Percentiles rank a stretch among this genome's conserved stretches.
Conservation (phyloP, 768 basidiomycete genomes). For the Saitozyma sp. region DNA sequence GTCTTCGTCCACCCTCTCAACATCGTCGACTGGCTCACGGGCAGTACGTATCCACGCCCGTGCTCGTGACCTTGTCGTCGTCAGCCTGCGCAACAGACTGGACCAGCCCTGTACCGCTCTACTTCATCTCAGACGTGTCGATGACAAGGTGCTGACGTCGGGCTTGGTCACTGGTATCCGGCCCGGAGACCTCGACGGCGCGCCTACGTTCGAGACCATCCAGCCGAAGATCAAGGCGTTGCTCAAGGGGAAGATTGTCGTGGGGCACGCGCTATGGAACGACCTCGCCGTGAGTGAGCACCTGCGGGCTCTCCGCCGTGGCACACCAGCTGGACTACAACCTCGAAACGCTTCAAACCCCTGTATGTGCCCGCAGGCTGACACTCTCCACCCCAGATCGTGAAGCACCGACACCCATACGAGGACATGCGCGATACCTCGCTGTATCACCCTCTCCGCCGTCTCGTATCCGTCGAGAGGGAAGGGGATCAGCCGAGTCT, state of each 20-base stretch:
- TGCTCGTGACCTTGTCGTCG: not conserved
- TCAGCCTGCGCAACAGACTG: not conserved
- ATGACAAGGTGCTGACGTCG: not conserved
- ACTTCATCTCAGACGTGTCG: not conserved
- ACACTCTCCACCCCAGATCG: conserved; percentile 15
- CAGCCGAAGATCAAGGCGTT: conserved; percentile 72
- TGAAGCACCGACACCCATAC: conserved; percentile 38
- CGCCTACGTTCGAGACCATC: conserved; percentile 73
- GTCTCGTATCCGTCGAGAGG: conserved; percentile 18
- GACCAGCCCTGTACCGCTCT: not conserved
- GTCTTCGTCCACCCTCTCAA: conserved; percentile 74
- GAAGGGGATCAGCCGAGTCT: conserved; percentile 69
- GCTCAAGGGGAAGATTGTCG: conserved; percentile 71
- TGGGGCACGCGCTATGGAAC: conserved; percentile 88
- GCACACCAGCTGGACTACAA: too few relatives aligned
- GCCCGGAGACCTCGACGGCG: conserved; percentile 68
- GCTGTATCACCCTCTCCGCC: conserved; percentile 42
- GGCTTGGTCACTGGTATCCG: conserved; percentile 66
- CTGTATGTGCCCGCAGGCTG: not conserved
- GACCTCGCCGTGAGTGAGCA: conserved; percentile 69
- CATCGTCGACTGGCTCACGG: conserved; percentile 85
- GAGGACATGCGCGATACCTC: conserved; percentile 47
- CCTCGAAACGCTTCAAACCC: conserved; percentile 33
- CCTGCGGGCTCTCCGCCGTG: not conserved
- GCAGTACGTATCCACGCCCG: conserved; percentile 54